Base-by-base conservation (phyloP, 805 yeast genomes). In the Ogataea paradorogensis region DNA sequence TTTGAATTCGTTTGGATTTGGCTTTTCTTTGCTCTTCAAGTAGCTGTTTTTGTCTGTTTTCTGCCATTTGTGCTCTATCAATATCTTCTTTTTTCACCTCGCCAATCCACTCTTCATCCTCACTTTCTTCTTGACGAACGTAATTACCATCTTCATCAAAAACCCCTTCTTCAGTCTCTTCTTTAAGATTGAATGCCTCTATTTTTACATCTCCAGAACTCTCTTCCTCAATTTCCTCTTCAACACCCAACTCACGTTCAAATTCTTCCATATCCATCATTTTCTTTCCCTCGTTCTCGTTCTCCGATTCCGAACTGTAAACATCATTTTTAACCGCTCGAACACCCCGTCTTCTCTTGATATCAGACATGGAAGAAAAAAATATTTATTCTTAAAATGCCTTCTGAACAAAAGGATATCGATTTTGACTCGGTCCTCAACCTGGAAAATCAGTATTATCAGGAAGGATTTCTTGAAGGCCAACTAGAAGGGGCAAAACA, bases 381-480 rank as follows among this genome's bases (percentile, higher is more conserved):
- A 24, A 32, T 33, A 20, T 25, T 15, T 28, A 22, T 11, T 36
- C 45, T 38, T 45, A 4, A 5, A 16, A 53, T 50, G 56, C 56
- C 56, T 4, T 35, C 43, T n/a, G 51, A 45, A 26, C 38, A 49
- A 13, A 32, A 33, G 24, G 74, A 71, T 30, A 58, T 78, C 38
- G 76, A 76, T 42, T 63, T 78, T 42, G 84, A 80, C 43, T 76
- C 70, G 9, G 64, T 80, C 7, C 60, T 85, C 27, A 71, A 78
- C 48, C 55, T 83, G 20, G 95, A 86, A 53, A 69, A 76, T 27
- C 67, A 73, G 54, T 78, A 63, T 59, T 89, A 86, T 55, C 59
- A 73, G 5, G 78, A 77, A 44, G 96, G 97, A 1, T 84, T 62
- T 55, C 52, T 63, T 34, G 93, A 86, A 46, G 98, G 96, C 1